Evolutionary conservation across 768 basidiomycete genomes (phyloP), one percentile per base, ranked within the genome.

Genomic region (Auricularia sp.): DNA sequence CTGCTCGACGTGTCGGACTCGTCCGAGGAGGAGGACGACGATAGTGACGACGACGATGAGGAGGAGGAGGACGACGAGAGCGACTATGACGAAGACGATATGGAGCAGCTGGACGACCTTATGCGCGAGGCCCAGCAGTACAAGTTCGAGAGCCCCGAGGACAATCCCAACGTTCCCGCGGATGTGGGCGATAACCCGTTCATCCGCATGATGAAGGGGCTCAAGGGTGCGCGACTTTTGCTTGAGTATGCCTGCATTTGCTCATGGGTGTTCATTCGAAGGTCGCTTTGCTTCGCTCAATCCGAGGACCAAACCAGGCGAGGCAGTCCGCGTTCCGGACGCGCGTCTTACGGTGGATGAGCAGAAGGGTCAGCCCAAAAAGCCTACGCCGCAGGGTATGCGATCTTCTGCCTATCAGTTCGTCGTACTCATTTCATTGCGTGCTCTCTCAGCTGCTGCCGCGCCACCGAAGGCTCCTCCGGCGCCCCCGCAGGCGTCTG

Each of bases 171-270:
- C 13, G 68, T 79, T 5, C 73, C 75, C 14, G 83, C 85, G 29
- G 80, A 83, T 63, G 77, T 80, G 63, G 86, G 86, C 70, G 83
- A 80, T 21, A 94, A 93, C 70, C 88, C 90, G 0, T 92, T 94
- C 73, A 73, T 92, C 69, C 91, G 86, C 71, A 73, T 92, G 42
- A 77, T 94, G 67, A 86, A 86, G 42, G 86, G 88, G 14, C 72
- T 93, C 65, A 81, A 86, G 83, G 91, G 90, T 86, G 64, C 42
- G 75, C 67, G 45, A 1, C 16, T 21, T 51, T 36, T 37, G 58
- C 54, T 29, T 14, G n/a, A 59, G 24, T 6, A 14, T 59, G 4
- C 34, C 36, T 64, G 21, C 8, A 14, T 59, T 11, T 42, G 10
- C 16, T 29, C n/a, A 45, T 3, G 29, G 3, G n/a, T 6, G 16